A percentile compares a stretch with the other conserved stretches of the same genome.
Conservation (phyloP, 2,329 filamentous ascomycete species). For the Passalora sequoiae region DNA sequence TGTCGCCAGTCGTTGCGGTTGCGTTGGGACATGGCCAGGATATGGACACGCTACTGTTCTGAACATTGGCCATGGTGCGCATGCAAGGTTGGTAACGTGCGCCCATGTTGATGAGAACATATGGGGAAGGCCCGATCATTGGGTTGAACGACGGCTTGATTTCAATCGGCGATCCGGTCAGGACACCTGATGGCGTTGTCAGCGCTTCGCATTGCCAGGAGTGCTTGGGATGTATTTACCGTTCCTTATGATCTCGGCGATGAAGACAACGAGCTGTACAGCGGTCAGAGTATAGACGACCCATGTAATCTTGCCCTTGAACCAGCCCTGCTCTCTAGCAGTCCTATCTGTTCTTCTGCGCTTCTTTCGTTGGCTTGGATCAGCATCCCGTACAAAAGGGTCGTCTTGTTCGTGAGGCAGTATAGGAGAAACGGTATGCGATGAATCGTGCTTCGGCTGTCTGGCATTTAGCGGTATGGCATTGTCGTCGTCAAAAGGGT, state of each 20-base stretch:
- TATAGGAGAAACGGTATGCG: slow-evolving; percentile 35
- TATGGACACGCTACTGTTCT: slow-evolving; percentile 46
- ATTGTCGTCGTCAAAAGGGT: slow-evolving; percentile 46
- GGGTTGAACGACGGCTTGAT: slow-evolving; percentile 85
- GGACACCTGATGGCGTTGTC: slow-evolving; percentile 48
- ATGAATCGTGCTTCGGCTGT: slow-evolving; percentile 36
- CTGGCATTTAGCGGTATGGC: slow-evolving; percentile 44
- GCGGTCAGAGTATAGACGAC: slow-evolving; percentile 75
- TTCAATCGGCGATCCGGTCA: slow-evolving; percentile 73
- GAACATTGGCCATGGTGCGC: slow-evolving; percentile 68
- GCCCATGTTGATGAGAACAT: slow-evolving; percentile 94
- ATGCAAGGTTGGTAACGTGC: slow-evolving; percentile 90
- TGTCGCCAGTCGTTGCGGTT: slow-evolving; percentile 56
- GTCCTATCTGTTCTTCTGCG: slow-evolving; percentile 4
- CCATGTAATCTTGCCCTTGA: slow-evolving; percentile 62
- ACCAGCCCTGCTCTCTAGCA: slow-evolving; percentile 48
- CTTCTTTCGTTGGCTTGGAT: slow-evolving; percentile 25
- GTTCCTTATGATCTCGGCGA: slow-evolving; percentile 80
- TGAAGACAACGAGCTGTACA: slow-evolving; percentile 78
- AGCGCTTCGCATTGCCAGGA: background rate
- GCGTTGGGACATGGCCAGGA: slow-evolving; percentile 74
- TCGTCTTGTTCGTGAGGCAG: slow-evolving; percentile 38
- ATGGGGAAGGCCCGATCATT: slow-evolving; percentile 91
- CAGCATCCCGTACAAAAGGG: slow-evolving; percentile 35
- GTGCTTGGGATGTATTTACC: slow-evolving; percentile 49